These are phyloP conservation scores for Patellifolia procumbens DNA, from an alignment of 179 eudicot genomes.

Conservation along the genomic window DNA sequence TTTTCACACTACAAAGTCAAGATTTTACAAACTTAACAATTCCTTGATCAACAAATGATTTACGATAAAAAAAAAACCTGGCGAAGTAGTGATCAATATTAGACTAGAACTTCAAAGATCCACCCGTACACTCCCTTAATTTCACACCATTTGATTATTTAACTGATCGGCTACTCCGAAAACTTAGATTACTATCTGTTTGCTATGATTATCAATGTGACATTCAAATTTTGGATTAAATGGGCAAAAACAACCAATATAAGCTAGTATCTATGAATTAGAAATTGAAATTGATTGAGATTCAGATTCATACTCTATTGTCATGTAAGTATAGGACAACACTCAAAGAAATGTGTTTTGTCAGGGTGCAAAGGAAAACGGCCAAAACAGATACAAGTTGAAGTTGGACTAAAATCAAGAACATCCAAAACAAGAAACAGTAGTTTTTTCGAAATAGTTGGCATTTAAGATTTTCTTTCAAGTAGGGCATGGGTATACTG, in stretches of 20 bases:
- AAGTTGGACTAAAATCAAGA: neutral
- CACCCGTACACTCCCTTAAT: too few relatives aligned
- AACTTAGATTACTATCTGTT: neutral
- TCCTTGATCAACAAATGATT: neutral
- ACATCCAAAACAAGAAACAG: neutral
- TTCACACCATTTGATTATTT: too few relatives aligned
- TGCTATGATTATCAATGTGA: neutral
- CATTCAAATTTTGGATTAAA: slow-evolving; percentile 8
- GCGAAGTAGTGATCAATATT: too few relatives aligned
- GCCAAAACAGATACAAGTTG: slow-evolving; percentile 1
- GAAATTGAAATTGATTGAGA: neutral
- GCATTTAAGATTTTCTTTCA: neutral
- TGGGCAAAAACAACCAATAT: slow-evolving; percentile 5
- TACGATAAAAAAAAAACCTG: too few relatives aligned
- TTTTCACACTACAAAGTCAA: slow-evolving; percentile 1
- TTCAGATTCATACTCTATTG: slow-evolving; percentile 13
- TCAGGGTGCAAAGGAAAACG: neutral
- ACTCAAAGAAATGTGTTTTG: neutral
- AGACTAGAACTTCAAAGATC: too few relatives aligned
- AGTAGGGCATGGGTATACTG: too few relatives aligned
- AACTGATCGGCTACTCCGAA: too few relatives aligned
- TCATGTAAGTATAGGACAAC: slow-evolving; percentile 16
- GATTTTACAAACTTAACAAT: neutral
- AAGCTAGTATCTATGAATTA: neutral
- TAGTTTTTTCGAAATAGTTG: neutral